Evolutionary conservation across 106 monocot genomes (phyloP).

Genomic region (Hemerocallis citrina): DNA sequence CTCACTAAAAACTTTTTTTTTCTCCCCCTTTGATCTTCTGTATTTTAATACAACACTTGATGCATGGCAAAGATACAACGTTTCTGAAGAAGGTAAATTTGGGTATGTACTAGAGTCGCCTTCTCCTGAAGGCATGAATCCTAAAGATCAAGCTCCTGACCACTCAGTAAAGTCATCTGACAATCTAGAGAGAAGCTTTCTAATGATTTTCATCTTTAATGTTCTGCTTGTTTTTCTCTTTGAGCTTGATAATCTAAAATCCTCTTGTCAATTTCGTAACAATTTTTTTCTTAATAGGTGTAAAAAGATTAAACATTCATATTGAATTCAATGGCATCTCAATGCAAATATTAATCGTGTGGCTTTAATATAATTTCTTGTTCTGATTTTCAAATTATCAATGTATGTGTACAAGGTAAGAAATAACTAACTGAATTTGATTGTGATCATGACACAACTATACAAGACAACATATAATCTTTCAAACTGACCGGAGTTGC

Average conservation of each 20-base stretch:
- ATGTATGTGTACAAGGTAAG: too few species aligned
- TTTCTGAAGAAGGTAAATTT: slow-evolving; percentile 8
- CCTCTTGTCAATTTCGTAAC: slow-evolving; percentile 3
- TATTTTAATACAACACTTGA: slow-evolving; percentile 39
- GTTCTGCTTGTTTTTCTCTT: slow-evolving; percentile 16
- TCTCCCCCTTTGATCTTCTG: neutral
- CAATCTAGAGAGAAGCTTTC: neutral
- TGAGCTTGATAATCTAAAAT: too few species aligned
- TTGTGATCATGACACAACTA: too few species aligned
- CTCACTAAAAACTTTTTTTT: too few species aligned
- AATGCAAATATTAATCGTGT: too few species aligned
- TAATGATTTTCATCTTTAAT: slow-evolving; percentile 1
- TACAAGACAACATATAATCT: too few species aligned
- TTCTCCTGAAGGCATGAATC: slow-evolving; percentile 15
- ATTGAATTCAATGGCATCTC: slow-evolving; percentile 3
- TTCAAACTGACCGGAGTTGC: too few species aligned
- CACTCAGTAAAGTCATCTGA: slow-evolving; percentile 1
- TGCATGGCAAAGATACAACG: slow-evolving; percentile 28
- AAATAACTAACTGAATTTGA: too few species aligned
- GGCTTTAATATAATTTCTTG: too few species aligned
- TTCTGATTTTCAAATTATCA: too few species aligned
- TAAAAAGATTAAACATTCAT: slow-evolving; percentile 7
- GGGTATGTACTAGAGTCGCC: slow-evolving; percentile 9
- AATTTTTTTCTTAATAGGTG: neutral
- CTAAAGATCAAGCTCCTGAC: slow-evolving; percentile 15